Base-by-base conservation (phyloP, 1,284 basidiomycete species). In the Marasmius oreades region DNA sequence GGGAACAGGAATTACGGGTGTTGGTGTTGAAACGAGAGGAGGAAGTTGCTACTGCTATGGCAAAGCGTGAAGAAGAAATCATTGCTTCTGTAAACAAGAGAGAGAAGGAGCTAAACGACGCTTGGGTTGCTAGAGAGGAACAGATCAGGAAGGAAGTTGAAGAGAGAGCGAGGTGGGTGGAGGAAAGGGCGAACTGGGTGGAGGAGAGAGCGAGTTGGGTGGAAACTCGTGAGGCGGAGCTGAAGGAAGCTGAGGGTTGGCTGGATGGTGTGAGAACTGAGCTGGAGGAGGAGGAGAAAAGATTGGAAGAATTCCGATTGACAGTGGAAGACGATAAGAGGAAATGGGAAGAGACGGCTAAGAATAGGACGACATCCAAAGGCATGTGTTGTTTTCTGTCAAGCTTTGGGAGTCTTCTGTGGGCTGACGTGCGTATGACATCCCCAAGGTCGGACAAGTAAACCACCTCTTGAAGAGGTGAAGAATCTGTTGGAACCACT, bases 61-160 rank as follows among this genome's bases (percentile, higher is more conserved):
- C 81, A 47, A 76, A 79, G 62, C 77, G 84, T 10, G 88, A 90
- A 62, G 87, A 86, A 53, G 88, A 90, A 62, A 86, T 91, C 37
- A 78, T 86, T 63, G 76, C 79, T 26, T 85, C 87, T 14, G 86
- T 92, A 46, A 75, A 85, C 53, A 75, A 74, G 52, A 75, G 89
- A 12, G 85, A 92, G 63, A 81, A 82, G 46, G 84, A 88, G 65
- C 78, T 92, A 28, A 82, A 83, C 54, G 82, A 74, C 14, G 85
- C 83, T 33, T 86, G 87, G 83, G 72, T 70, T 24, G 63, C 71
- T 43, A 73, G 81, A 60, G 86, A 90, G 69, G 76, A 77, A 51
- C 76, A 82, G 64, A 75, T 86, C 34, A 73, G 74, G 52, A 69
- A 70, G 54, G 79, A 83, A 60, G 77, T 82, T 42, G 73, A 74